Evolutionary conservation across 1,284 basidiomycete species (phyloP).

Genomic region (Sporisorium graminicola): DNA sequence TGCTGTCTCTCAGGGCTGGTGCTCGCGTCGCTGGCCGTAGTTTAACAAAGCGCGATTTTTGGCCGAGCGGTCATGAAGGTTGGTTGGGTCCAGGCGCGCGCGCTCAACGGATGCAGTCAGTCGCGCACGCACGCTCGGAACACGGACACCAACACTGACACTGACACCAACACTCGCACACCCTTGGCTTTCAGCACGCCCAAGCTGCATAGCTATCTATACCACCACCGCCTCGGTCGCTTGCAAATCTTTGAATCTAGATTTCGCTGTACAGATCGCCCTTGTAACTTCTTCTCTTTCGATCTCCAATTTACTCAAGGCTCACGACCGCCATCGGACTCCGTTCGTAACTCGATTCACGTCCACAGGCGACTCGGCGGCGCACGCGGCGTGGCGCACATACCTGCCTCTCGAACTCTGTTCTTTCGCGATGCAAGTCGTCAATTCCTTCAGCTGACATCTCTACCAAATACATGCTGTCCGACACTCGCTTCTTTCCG

Average conservation of each 20-base stretch:
- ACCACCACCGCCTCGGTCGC: background rate
- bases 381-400: background rate
- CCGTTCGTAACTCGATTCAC: background rate
- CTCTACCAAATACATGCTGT: background rate
- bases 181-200: background rate
- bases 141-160: conserved; percentile 11
- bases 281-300: no score
- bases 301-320: no score
- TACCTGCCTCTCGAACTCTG: background rate
- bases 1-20: no score
- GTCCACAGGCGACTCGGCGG: background rate
- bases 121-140: conserved; percentile 15
- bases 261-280: no score
- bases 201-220: background rate
- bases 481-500: background rate
- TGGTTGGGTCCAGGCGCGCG: no score
- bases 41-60: no score
- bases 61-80: background rate
- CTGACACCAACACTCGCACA: conserved; percentile 26
- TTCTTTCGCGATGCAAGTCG: background rate
- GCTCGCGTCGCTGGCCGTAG: no score
- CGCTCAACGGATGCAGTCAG: background rate
- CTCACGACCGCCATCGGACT: background rate
- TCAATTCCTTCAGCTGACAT: background rate
- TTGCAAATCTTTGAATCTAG: background rate